Conservation (phyloP, 805 yeast genomes). For the Hanseniaspora guilliermondii region DNA sequence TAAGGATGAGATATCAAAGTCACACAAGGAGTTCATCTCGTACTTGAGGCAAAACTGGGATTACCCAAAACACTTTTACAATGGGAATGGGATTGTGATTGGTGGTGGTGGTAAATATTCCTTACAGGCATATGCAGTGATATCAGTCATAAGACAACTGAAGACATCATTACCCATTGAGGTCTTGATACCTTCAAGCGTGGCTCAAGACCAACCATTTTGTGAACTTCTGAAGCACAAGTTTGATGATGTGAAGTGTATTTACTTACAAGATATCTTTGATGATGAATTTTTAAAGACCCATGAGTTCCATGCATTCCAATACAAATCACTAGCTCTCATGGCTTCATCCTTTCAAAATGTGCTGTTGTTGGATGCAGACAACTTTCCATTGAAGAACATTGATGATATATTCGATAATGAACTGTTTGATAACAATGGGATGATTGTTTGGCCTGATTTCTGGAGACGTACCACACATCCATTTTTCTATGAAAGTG, state of each 20-base stretch:
- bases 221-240: conserved; percentile 43
- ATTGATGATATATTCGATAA: conserved; percentile 49
- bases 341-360: conserved; percentile 62
- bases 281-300: conserved; percentile 34
- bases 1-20: neutral
- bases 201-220: conserved; percentile 45
- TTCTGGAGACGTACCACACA: conserved; percentile 78
- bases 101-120: conserved; percentile 76
- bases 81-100: conserved; percentile 40
- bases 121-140: conserved; percentile 54
- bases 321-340: conserved; percentile 56
- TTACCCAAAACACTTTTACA: conserved; percentile 3
- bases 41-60: neutral
- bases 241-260: conserved; percentile 53
- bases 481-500: conserved; percentile 59
- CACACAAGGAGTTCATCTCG: neutral
- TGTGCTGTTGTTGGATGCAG: conserved; percentile 62
- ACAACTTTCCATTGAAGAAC: conserved; percentile 54
- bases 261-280: conserved; percentile 47
- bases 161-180: conserved; percentile 63
- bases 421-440: conserved; percentile 41
- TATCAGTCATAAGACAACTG: conserved; percentile 45
- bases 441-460: conserved; percentile 68
- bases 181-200: conserved; percentile 56
- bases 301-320: conserved; percentile 49